These are phyloP conservation scores for Blastosporella zonata DNA, from an alignment of 1,284 basidiomycete species.

Conservation along the genomic window DNA sequence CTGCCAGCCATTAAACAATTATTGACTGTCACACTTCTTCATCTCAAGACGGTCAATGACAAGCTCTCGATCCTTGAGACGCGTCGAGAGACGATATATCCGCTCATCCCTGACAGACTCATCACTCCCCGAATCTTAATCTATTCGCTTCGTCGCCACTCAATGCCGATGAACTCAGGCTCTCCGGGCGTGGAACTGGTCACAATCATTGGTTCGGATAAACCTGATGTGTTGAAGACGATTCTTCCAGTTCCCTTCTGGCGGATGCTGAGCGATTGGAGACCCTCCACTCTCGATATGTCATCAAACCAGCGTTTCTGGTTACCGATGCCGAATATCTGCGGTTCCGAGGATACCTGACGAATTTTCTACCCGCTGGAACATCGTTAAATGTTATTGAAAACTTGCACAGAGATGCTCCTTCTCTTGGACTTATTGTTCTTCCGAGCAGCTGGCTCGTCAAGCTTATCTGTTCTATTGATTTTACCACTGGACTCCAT, in stretches of 20 bases:
- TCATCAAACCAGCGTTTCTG: not conserved
- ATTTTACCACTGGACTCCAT: not conserved
- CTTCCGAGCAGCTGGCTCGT: not conserved
- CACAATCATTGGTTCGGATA: not conserved
- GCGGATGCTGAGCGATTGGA: not conserved
- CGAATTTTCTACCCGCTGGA: not conserved
- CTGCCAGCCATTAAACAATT: not conserved
- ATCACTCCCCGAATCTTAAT: not conserved
- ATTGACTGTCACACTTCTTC: not conserved
- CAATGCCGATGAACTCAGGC: not conserved
- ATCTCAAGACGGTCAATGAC: not conserved
- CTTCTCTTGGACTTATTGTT: not conserved
- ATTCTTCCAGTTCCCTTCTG: not conserved
- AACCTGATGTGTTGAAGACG: not conserved
- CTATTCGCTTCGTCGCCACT: not conserved
- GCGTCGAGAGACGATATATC: not conserved
- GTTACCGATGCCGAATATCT: not conserved
- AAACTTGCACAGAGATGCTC: not conserved
- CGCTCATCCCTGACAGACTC: not conserved
- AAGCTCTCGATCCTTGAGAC: not conserved
- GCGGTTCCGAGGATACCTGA: not conserved
- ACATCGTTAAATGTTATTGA: not conserved
- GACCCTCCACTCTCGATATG: not conserved
- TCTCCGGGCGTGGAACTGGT: not conserved
- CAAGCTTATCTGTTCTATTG: constrained; percentile 2